Evolutionary conservation across 1,284 basidiomycete genomes (phyloP).

Genomic region (Trichosporon coremiiforme): DNA sequence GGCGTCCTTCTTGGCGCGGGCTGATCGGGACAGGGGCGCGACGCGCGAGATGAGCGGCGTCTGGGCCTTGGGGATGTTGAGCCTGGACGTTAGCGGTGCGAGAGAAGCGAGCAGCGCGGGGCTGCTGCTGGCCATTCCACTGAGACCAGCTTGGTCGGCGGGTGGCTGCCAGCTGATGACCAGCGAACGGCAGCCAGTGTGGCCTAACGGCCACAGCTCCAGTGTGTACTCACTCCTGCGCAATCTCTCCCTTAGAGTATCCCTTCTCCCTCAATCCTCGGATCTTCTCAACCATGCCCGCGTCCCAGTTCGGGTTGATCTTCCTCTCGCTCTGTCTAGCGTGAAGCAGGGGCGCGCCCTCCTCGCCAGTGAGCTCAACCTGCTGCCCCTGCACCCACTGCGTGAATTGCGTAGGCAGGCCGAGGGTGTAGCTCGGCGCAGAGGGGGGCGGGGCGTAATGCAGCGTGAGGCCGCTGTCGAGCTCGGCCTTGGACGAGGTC

Average conservation of each 20-base stretch:
- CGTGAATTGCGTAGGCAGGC: slow-evolving; percentile 43
- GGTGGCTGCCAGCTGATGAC: too few relatives aligned
- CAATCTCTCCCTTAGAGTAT: slow-evolving; percentile 41
- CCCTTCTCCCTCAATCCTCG: slow-evolving; percentile 38
- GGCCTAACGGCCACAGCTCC: too few relatives aligned
- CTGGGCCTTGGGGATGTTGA: slow-evolving; percentile 38
- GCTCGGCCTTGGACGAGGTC: slow-evolving; percentile 22
- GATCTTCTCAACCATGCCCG: slow-evolving; percentile 38
- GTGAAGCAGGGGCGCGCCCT: slow-evolving; percentile 34
- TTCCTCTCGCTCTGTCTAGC: neutral
- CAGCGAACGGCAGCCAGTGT: too few relatives aligned
- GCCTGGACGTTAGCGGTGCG: slow-evolving; percentile 33
- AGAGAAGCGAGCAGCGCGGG: too few relatives aligned
- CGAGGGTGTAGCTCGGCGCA: slow-evolving; percentile 48
- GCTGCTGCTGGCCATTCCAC: too few relatives aligned
- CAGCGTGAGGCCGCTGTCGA: slow-evolving; percentile 39
- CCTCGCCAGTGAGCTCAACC: slow-evolving; percentile 42
- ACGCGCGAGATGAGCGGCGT: slow-evolving; percentile 42
- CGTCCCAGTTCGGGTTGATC: slow-evolving; percentile 32
- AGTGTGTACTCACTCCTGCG: slow-evolving; percentile 47
- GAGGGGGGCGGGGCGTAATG: slow-evolving; percentile 52
- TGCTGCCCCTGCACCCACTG: slow-evolving; percentile 44
- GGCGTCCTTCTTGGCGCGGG: slow-evolving; percentile 28
- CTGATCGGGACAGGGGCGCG: slow-evolving; percentile 40
- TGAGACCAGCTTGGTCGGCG: too few relatives aligned